Evolutionary conservation across 345 rosid genomes (phyloP), one percentile per base, ranked within the genome.

Genomic region (Euphorbia peplus): DNA sequence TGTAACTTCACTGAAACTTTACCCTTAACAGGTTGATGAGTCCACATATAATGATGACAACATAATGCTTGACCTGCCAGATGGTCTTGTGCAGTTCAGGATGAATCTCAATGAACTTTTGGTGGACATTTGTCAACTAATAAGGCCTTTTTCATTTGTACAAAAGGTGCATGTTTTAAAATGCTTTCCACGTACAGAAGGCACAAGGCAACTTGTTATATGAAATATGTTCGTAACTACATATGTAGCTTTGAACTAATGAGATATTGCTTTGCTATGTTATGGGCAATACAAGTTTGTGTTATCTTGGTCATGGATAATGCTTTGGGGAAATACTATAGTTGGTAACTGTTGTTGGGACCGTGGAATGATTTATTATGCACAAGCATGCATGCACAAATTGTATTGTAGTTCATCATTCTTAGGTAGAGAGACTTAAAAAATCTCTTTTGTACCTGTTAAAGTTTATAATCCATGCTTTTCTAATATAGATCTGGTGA

Each of bases 91-190:
- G 67, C 93, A 87, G 64, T 93, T 86, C 66, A 82, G 98, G 81
- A 85, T 77, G 83, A 89, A 93, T 82, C 96, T 93, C 70, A 83
- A 83, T 60, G 98, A 93, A 77, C 89, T 89, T 75, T 74, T 90
- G 83, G 96, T 86, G 73, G 98, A 93, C 82, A 85, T 89, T 50
- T 93, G 98, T 64, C 98, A 93, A 71, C 85, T 93, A 66, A 76
- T 89, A 73, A 85, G 76, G 71, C 86, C 97, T 60, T 68, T 79
- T 22, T 73, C 80, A 66, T 89, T 86, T 81, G 62, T 86, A 66
- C 88, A 85, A 72, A 91, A 89, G 98, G 98, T 93, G 68, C 67
- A n/a, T 82, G 59, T 76, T 75, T 61, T 52, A 57, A 63, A 42
- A 4, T 29, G 39, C 52, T 47, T 29, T 10, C 19, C 25, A 25